Evolutionary conservation across 106 monocot genomes (phyloP), one percentile per base, ranked within the genome.

Genomic region (Narthecium ossifragum): DNA sequence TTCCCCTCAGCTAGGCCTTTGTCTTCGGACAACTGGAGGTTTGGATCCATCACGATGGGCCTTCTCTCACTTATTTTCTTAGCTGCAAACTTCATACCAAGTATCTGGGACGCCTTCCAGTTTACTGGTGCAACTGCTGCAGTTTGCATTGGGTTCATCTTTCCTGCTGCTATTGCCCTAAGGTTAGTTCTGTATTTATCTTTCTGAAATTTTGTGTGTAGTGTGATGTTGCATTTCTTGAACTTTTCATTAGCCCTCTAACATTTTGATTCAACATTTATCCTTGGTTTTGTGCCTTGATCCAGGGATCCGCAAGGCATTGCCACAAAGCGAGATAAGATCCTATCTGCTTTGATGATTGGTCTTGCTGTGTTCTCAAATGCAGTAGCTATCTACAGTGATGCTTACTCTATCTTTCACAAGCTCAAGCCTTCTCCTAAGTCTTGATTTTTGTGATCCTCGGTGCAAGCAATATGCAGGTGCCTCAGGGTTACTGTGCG

Each of bases 51-150:
- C 5, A 86, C 85, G 2, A 55, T 61, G 10, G 26, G 46, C 11
- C 66, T 90, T 34, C 73, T 94, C 2, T 32, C 57, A 10, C 26
- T 80, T 15, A 62, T 94, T 10, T 94, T 80, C 70, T 38, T 78
- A 49, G 85, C 70, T 18, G 86, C 94, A 22, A 86, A 75, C 60
- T 94, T 90, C 39, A 72, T 94, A 26, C 94, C 94, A 0, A 94
- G 94, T 49, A 86, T 94, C 26, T 94, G 94, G 89, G 94, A 94
- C 70, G 94, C 78, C 33, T 94, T 94, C 49, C 90, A 94, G 46
- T 85, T 94, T 51, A 90, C 90, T 4, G 94, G 94, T 30, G 94
- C 94, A 8, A 94, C 94, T 29, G 86, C 90, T 57, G 90, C 86
- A 9, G 94, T 94, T 60, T 86, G 83, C 58, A 90, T 94, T 27